These are phyloP conservation scores for Boeremia lycopersici DNA, from an alignment of 2,329 filamentous ascomycete species.

Conservation along the genomic window DNA sequence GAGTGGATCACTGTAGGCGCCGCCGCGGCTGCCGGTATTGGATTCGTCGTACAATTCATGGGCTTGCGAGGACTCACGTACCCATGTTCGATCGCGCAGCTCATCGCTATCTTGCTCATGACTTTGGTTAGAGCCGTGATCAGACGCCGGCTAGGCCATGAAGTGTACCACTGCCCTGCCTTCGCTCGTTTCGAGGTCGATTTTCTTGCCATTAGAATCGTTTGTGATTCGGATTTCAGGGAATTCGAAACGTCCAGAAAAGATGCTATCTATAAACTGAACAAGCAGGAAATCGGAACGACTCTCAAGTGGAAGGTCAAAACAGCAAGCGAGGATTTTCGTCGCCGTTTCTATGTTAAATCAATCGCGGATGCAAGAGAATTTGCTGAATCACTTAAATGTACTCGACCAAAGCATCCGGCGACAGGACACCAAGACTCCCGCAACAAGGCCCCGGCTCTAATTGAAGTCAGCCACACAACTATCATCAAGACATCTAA, in stretches of 20 bases:
- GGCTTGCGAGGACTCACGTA: background rate
- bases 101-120: background rate
- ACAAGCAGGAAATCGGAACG: background rate
- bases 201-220: background rate
- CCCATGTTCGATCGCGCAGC: slow-evolving; percentile 3
- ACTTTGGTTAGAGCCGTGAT: background rate
- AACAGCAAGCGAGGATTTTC: too few species aligned
- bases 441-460: too few species aligned
- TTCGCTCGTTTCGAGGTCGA: background rate
- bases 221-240: background rate
- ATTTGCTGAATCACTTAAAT: too few species aligned
- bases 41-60: slow-evolving; percentile 1
- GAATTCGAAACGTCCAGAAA: background rate
- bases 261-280: background rate
- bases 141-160: background rate
- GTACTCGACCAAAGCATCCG: too few species aligned
- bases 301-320: background rate
- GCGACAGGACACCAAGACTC: too few species aligned
- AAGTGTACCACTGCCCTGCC: background rate
- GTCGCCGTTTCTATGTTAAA: too few species aligned
- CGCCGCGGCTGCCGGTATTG: background rate
- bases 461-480: too few species aligned
- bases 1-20: background rate
- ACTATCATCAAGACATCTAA: too few species aligned
- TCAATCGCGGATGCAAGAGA: too few species aligned